Evolutionary conservation across 805 yeast genomes (phyloP).

Genomic region (Hanseniaspora opuntiae): DNA sequence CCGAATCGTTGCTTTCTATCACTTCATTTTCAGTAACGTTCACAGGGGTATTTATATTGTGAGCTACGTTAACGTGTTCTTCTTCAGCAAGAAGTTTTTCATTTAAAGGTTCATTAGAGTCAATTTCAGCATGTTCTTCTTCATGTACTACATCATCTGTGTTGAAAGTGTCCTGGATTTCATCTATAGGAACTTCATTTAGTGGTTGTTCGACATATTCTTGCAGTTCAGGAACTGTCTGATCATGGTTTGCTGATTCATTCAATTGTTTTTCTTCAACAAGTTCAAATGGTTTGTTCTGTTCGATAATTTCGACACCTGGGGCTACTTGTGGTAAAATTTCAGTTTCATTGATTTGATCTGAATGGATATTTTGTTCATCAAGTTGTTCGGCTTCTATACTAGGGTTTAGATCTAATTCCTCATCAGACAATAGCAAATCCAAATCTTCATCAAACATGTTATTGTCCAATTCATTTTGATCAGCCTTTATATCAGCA

Average conservation of each 20-base stretch:
- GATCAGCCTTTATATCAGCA: conserved; percentile 17
- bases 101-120: no score
- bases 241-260: not conserved
- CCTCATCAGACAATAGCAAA: not conserved
- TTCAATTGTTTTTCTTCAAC: not conserved
- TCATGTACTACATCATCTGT: not conserved
- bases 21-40: no score
- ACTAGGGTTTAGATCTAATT: not conserved
- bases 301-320: not conserved
- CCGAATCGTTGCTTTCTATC: no score
- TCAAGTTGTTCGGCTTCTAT: not conserved
- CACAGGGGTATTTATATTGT: no score
- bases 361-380: not conserved
- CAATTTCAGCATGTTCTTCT: not conserved
- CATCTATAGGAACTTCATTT: not conserved
- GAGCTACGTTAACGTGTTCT: not conserved
- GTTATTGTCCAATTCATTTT: conserved; percentile 8
- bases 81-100: not conserved
- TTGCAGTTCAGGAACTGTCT: not conserved
- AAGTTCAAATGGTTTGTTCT: not conserved
- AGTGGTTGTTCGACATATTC: not conserved
- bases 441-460: conserved; percentile 9
- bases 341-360: no score
- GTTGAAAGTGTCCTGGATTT: not conserved
- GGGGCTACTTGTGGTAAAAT: no score